These are phyloP conservation scores for Penicillium sp. DNA, from an alignment of 2,329 filamentous ascomycete species.

Conservation along the genomic window DNA sequence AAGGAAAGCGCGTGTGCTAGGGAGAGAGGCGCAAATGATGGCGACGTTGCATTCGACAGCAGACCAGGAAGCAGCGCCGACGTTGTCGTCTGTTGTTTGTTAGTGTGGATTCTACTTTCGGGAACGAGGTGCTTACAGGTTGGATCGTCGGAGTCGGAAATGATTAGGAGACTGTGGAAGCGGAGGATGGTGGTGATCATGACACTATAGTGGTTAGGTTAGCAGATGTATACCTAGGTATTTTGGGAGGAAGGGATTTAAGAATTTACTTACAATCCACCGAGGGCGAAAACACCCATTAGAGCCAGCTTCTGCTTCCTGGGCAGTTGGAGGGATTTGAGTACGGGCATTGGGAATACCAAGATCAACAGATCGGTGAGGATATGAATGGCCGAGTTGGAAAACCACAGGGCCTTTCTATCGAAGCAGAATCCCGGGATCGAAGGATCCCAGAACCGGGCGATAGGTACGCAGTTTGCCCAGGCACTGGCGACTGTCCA, in stretches of 20 bases:
- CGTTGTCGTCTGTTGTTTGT: constrained; percentile 25
- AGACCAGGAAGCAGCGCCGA: constrained; percentile 42
- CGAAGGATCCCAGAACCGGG: constrained; percentile 27
- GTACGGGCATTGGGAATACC: constrained; percentile 39
- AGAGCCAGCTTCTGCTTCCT: constrained; percentile 38
- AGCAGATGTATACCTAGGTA: neutral
- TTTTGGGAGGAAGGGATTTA: neutral
- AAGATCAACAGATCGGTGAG: constrained; percentile 42
- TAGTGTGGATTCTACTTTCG: neutral
- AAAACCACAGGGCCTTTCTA: constrained; percentile 41
- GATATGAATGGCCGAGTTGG: constrained; percentile 42
- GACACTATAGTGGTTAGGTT: constrained; percentile 29
- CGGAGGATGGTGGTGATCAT: constrained; percentile 40
- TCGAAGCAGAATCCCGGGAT: constrained; percentile 34
- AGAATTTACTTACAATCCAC: constrained; percentile 37
- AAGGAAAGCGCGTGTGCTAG: constrained; percentile 28
- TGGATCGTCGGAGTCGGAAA: constrained; percentile 27
- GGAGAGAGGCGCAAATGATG: constrained; percentile 41
- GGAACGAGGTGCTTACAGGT: constrained; percentile 21
- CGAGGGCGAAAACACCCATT: constrained; percentile 40
- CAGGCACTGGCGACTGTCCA: constrained; percentile 32
- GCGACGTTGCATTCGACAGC: constrained; percentile 41
- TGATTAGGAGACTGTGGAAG: constrained; percentile 26
- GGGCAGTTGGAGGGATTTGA: constrained; percentile 39
- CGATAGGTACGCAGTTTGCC: constrained; percentile 29